A percentile compares a stretch with the other conserved stretches of the same genome.
These are phyloP conservation scores for Sporothrix schenckii DNA, from an alignment of 2,329 filamentous ascomycete genomes.

Conservation along the genomic window DNA sequence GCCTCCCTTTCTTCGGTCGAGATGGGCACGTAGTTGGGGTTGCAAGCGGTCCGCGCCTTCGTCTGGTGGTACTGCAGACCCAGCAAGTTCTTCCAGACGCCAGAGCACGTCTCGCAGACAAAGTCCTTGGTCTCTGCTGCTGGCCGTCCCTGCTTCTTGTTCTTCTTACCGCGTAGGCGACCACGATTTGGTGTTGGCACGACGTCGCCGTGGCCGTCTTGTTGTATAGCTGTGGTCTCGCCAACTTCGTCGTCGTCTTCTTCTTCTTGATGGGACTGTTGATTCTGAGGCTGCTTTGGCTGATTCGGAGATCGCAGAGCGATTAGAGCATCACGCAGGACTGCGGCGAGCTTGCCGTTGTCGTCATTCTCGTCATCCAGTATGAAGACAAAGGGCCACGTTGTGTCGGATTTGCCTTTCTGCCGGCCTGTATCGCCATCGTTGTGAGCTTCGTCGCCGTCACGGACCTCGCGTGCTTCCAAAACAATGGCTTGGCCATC, in stretches of 20 bases:
- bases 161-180: neutral
- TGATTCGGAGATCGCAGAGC: neutral
- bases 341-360: slow-evolving; percentile 29
- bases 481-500: slow-evolving; percentile 39
- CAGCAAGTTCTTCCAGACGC: slow-evolving; percentile 60
- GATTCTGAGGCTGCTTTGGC: neutral
- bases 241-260: neutral
- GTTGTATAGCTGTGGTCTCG: neutral
- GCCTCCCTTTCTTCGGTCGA: slow-evolving; percentile 22
- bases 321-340: slow-evolving; percentile 33
- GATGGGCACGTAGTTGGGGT: slow-evolving; percentile 50
- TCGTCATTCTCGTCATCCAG: slow-evolving; percentile 33
- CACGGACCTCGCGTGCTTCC: slow-evolving; percentile 23
- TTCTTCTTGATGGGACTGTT: neutral
- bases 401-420: neutral
- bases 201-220: neutral
- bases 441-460: neutral
- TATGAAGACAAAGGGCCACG: slow-evolving; percentile 38
- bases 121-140: slow-evolving; percentile 40
- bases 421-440: neutral
- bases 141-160: neutral
- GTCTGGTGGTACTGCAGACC: slow-evolving; percentile 62
- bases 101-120: slow-evolving; percentile 57
- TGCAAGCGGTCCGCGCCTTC: slow-evolving; percentile 59
- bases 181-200: neutral